Evolutionary conservation across 169 alveolate genomes (phyloP).

Genomic region (Blepharisma undulans): DNA sequence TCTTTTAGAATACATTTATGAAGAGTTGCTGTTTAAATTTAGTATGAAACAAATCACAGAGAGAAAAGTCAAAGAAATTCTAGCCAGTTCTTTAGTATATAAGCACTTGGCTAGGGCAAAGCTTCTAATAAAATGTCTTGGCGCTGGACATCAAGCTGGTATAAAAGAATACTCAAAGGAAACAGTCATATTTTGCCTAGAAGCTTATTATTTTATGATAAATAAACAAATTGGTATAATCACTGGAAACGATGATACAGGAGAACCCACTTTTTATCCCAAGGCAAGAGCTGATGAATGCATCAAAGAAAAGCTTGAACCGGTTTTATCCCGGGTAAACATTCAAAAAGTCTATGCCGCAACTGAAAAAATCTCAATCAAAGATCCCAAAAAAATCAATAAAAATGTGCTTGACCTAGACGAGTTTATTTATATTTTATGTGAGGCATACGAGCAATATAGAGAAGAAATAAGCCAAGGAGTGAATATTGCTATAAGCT

Average conservation of each 20-base stretch:
- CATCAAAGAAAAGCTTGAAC: not conserved
- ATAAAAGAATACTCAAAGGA: not conserved
- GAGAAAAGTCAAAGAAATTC: slow-evolving; percentile 43
- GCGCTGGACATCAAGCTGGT: not conserved
- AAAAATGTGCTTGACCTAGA: not conserved
- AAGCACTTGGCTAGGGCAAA: not conserved
- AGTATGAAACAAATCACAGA: slow-evolving; percentile 61
- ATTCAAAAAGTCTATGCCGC: not conserved
- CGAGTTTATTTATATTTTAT: not conserved
- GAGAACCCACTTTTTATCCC: not conserved
- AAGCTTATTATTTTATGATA: not conserved
- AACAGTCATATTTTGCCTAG: not conserved
- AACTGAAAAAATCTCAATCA: not conserved
- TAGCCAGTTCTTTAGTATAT: not conserved
- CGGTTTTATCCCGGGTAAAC: not conserved
- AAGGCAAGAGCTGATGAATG: not conserved
- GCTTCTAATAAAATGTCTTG: not conserved
- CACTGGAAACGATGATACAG: slow-evolving; percentile 7
- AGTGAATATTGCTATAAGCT: not conserved
- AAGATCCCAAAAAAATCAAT: not conserved
- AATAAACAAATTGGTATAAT: slow-evolving; percentile 2
- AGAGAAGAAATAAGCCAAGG: not conserved
- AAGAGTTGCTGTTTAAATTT: slow-evolving; percentile 44
- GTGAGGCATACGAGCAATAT: slow-evolving; percentile 5
- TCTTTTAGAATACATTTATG: slow-evolving; percentile 45